A percentile compares a stretch with the other conserved stretches of the same genome.
Evolutionary conservation across 257 asterid genomes (phyloP).

Genomic region (Petrea volubilis): DNA sequence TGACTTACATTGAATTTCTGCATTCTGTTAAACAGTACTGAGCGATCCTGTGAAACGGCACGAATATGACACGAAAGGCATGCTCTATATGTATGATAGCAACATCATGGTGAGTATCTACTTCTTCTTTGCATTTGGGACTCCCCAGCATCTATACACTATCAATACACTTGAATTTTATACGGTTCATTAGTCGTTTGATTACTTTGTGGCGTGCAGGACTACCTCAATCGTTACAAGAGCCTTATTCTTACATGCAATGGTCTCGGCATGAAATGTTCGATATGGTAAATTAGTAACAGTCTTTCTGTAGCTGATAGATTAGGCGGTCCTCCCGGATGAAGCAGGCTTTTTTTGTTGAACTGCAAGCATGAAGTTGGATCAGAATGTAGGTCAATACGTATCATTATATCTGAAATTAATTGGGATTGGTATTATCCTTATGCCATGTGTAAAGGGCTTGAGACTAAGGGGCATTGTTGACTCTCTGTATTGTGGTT

Average conservation of each 20-base stretch:
- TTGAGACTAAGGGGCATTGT: neutral
- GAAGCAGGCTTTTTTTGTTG: constrained; percentile 30
- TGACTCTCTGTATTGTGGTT: neutral
- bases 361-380: constrained; percentile 29
- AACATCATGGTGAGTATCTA: constrained; percentile 53
- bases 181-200: neutral
- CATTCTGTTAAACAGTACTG: constrained; percentile 57
- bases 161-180: neutral
- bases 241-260: constrained; percentile 90
- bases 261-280: constrained; percentile 90
- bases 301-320: constrained; percentile 19
- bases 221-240: constrained; percentile 87
- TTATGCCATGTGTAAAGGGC: neutral
- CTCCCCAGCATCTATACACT: neutral
- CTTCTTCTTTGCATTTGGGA: constrained; percentile 1
- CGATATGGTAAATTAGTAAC: constrained; percentile 59
- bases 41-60: constrained; percentile 84
- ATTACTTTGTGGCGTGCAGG: constrained; percentile 49
- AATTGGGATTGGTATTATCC: neutral
- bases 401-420: neutral
- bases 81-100: constrained; percentile 59
- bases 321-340: constrained; percentile 17
- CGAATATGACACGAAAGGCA: constrained; percentile 86
- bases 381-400: constrained; percentile 22
- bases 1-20: neutral